Base-by-base conservation (phyloP, 164 flowering plant genomes). In the Nymphaea thermarum region DNA sequence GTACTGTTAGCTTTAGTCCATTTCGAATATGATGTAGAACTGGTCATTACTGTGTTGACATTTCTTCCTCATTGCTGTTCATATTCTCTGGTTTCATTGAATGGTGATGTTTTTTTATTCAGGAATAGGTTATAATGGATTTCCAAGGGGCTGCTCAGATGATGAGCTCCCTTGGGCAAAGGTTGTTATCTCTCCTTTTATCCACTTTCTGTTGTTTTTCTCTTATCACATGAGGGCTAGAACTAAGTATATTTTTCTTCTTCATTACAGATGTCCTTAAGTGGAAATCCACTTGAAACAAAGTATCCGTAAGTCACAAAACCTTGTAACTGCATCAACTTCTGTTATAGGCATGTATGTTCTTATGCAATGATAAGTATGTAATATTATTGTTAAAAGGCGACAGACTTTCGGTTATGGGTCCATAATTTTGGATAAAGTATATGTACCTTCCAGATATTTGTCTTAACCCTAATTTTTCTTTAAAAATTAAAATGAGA, bases 71-170 rank as follows among this genome's bases (percentile, higher is more conserved):
- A 47, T 47, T 2, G 55, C 12, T 47, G 55, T 47, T 4, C 55
- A 1, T 25, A 47, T 47, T 47, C 55, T 47, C 55, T 47, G 55
- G 12, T 47, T 2, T 47, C 36, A 25, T 47, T 47, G 55, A 47
- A 47, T 12, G 7, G 7, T 47, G 12, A 3, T 47, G 7, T 3
- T 7, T 7, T 7, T 63, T 65, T 80, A 42, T 64, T 42, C 73
- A 93, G 96, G 98, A 72, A 93, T 93, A 73, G 98, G 98, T 66
- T 93, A 93, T 80, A 90, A 93, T 87, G 98, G 98, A 63, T 93
- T 93, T 73, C 98, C 98, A 65, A 81, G 98, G 75, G 97, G 97
- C 60, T 93, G 98, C 75, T 84, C 97, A 8, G 98, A 93, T 83
- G 97, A 93, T 76, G 82, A 87, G 77, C 97, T 93, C 77, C 91